A percentile compares a stretch with the other conserved stretches of the same genome.
Evolutionary conservation across 352 stramenopile species (phyloP).

Genomic region (Phytophthora pini): DNA sequence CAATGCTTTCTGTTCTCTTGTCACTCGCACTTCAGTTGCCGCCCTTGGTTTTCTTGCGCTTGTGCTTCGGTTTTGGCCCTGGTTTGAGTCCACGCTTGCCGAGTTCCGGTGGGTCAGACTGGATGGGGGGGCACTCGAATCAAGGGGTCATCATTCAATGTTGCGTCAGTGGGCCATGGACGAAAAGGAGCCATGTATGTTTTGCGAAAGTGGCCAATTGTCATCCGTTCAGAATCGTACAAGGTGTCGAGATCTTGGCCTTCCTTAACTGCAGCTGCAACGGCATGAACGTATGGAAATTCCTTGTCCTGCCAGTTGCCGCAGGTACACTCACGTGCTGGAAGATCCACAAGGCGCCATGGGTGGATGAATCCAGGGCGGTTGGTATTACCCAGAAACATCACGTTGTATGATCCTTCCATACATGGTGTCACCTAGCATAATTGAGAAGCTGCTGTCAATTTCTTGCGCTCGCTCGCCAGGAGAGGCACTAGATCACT

Average conservation of each 20-base stretch:
- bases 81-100: slow-evolving; percentile 7
- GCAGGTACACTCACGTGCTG: background rate
- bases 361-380: background rate
- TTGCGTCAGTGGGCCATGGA: slow-evolving; percentile 9
- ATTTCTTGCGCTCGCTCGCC: background rate
- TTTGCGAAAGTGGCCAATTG: slow-evolving; percentile 1
- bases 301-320: background rate
- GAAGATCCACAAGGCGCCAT: background rate
- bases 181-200: slow-evolving; percentile 4
- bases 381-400: background rate
- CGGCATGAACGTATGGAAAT: background rate
- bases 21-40: background rate
- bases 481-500: background rate
- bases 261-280: background rate
- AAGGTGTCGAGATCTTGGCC: background rate
- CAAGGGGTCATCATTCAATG: background rate
- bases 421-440: background rate
- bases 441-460: background rate
- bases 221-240: background rate
- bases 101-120: background rate
- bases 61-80: background rate
- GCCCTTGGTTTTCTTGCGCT: slow-evolving; percentile 3
- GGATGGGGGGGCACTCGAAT: background rate
- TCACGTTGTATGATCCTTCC: background rate
- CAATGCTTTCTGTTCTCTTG: background rate